Base-by-base conservation (phyloP, 257 asterid genomes). In the Cruciata laevipes region DNA sequence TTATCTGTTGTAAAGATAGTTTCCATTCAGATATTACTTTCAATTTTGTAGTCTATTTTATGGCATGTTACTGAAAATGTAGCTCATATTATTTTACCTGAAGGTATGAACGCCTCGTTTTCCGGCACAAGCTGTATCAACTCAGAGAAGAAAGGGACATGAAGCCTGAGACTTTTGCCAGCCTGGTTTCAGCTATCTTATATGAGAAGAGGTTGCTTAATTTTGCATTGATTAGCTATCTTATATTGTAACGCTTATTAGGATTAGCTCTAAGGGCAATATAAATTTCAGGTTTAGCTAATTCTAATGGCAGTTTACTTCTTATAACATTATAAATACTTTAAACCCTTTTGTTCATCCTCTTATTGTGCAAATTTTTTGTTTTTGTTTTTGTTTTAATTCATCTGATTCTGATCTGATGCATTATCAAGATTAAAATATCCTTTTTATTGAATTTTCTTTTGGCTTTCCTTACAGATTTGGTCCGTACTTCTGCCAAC, bases 91-190 rank as follows among this genome's bases (percentile, higher is more conserved):
- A 10, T 42, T 11, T 42, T 42, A 1, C 12, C n/a, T 14, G 73
- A 73, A 93, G 98, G 89, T 65, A 85, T 71, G 97, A 93, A 61
- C 79, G 89, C 51, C 96, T 93, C 55, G 85, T 85, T 61, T 93
- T 93, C 69, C 94, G 97, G 17, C 97, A 89, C 80, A 89, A 92
- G 77, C 73, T 92, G 63, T 92, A 92, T 78, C 82, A 89, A 74
- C 87, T 92, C 25, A 78, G 97, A 70, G 98, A 93, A 81, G 98
- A 93, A 84, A 90, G 98, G 83, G 82, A 93, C 69, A 90, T 93
- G 97, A 93, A 88, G 86, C 97, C 98, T 38, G 98, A 92, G 73
- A 92, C 97, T 65, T 92, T 92, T 85, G 89, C 98, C 20, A 92
- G 95, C 84, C 96, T 92, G 58, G 97, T 92, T 27, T 92, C 98